These are phyloP conservation scores for Cadophora gregata DNA, from an alignment of 2,329 filamentous ascomycete species.

Conservation along the genomic window DNA sequence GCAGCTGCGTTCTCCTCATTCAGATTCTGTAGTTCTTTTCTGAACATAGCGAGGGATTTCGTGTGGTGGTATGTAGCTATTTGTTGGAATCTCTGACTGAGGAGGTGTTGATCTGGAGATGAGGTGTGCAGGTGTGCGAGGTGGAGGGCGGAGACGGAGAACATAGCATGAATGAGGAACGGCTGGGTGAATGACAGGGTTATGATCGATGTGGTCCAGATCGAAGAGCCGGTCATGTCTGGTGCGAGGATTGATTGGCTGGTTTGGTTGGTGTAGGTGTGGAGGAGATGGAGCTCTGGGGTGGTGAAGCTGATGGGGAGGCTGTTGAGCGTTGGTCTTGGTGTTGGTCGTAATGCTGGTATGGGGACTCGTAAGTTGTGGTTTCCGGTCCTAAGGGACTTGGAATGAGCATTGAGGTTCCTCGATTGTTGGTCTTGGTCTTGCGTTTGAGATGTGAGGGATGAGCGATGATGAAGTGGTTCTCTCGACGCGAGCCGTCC, in stretches of 20 bases:
- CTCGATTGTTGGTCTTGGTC: background rate
- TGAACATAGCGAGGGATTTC: background rate
- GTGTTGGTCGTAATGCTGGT: background rate
- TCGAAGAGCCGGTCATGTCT: background rate
- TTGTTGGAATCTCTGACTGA: background rate
- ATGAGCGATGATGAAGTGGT: background rate
- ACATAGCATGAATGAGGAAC: background rate
- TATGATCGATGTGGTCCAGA: background rate
- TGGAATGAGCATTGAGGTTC: background rate
- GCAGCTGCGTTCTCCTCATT: background rate
- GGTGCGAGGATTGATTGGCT: background rate
- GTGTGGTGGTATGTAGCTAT: background rate
- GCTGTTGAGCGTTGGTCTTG: background rate
- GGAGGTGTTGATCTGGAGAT: background rate
- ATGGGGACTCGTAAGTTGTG: background rate
- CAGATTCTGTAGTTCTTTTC: background rate
- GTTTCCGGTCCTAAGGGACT: background rate
- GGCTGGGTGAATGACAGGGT: background rate
- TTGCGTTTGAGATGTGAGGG: background rate
- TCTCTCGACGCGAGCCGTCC: background rate
- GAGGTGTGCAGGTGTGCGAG: background rate
- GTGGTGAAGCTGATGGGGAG: background rate
- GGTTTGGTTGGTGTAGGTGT: background rate
- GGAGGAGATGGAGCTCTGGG: background rate
- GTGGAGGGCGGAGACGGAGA: background rate